These are phyloP conservation scores for Diaporthe velutina DNA, from an alignment of 2,329 filamentous ascomycete species.

Conservation along the genomic window DNA sequence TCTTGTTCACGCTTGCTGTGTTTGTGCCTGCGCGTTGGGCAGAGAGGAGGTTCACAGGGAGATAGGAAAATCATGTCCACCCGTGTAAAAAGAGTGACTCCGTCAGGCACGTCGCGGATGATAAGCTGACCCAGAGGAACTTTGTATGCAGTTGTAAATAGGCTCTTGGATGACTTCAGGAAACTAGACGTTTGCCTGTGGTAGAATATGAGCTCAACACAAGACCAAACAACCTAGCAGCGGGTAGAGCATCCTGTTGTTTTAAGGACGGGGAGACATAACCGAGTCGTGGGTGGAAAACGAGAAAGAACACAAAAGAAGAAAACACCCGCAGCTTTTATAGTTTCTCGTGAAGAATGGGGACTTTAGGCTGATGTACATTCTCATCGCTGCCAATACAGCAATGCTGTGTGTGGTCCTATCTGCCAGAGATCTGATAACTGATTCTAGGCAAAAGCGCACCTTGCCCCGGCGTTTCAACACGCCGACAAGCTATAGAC, in stretches of 20 bases:
- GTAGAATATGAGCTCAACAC: no score
- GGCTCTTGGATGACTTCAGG: no score
- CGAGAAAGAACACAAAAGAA: background rate
- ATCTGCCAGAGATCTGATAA: background rate
- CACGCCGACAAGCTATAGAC: background rate
- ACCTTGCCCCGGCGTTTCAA: background rate
- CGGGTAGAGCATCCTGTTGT: background rate
- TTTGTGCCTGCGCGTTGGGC: conserved; percentile 62
- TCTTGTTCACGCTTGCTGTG: conserved; percentile 60
- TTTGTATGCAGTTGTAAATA: background rate
- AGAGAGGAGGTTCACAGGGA: conserved; percentile 61
- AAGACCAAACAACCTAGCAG: background rate
- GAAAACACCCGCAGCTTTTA: background rate
- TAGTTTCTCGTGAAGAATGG: background rate
- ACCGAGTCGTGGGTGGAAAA: no score
- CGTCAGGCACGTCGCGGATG: no score
- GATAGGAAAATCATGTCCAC: conserved; percentile 43
- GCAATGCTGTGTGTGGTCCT: no score
- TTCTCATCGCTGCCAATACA: background rate
- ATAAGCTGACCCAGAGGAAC: background rate
- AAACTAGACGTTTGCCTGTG: background rate
- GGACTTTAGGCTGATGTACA: background rate
- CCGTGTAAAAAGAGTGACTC: background rate
- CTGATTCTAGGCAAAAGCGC: background rate
- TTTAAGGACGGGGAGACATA: background rate